These are phyloP conservation scores for Coprinopsis sp. DNA, from an alignment of 768 basidiomycete species.

Conservation along the genomic window DNA sequence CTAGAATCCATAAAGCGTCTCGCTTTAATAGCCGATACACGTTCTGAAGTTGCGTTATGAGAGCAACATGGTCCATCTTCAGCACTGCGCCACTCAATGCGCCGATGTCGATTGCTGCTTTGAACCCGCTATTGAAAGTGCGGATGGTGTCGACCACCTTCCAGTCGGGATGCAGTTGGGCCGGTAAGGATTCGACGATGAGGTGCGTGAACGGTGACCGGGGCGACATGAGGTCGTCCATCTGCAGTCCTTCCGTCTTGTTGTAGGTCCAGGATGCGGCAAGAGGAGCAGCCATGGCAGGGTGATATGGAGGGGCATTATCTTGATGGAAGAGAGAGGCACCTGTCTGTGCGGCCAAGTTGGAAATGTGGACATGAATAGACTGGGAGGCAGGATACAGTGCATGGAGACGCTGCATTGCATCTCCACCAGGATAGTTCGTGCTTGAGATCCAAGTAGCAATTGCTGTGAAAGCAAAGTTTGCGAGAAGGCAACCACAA, in stretches of 20 bases:
- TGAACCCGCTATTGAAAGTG: conserved; percentile 39
- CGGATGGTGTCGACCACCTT: conserved; percentile 35
- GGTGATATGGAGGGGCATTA: conserved; percentile 50
- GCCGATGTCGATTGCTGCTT: no score
- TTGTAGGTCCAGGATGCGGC: conserved; percentile 62
- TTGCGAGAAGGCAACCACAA: conserved; percentile 45
- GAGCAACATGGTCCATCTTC: no score
- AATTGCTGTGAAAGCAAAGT: conserved; percentile 48
- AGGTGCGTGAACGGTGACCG: conserved; percentile 52
- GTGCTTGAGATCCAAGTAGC: conserved; percentile 52
- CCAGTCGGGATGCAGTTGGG: conserved; percentile 33
- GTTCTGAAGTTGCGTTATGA: no score
- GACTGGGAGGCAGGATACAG: conserved; percentile 3
- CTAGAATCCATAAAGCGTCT: no score
- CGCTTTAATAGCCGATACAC: no score
- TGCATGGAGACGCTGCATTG: conserved; percentile 59
- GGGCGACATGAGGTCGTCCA: conserved; percentile 33
- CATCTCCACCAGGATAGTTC: conserved; percentile 90
- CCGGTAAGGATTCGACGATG: conserved; percentile 46
- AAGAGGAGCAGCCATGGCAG: conserved; percentile 8
- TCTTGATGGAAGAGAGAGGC: conserved; percentile 83
- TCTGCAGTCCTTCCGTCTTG: conserved; percentile 68
- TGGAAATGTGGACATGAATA: conserved; percentile 70
- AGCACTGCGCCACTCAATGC: no score
- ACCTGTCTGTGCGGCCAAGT: conserved; percentile 86